phyloP scores from a whole-genome alignment of 352 stramenopile genomes.

The Phytophthora hybrid region DNA sequence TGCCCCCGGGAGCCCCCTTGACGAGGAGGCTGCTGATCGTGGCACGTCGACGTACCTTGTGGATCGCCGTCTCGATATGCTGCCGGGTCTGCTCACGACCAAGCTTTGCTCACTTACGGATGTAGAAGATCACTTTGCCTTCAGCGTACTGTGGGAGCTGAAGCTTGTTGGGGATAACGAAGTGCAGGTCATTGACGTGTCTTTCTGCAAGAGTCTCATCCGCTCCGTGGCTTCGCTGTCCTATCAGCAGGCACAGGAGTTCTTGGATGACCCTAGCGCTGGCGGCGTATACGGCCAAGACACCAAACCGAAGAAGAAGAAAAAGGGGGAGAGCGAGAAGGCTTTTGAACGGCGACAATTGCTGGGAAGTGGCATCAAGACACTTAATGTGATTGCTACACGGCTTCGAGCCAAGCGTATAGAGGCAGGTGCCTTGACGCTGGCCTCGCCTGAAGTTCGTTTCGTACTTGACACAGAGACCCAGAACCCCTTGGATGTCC shows the following conservation, averaged over 20 bases:
- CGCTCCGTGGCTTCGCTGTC: constrained; percentile 96
- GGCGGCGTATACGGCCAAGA: constrained; percentile 53
- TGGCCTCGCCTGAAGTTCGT: constrained; percentile 96
- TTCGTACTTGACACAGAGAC: constrained; percentile 99
- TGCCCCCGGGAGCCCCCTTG: constrained; percentile 91
- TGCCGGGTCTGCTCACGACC: constrained; percentile 96
- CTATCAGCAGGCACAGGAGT: constrained; percentile 97
- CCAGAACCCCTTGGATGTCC: constrained; percentile 98
- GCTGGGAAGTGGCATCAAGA: constrained; percentile 89
- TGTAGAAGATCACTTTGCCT: constrained; percentile 84
- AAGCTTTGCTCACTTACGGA: constrained; percentile 97
- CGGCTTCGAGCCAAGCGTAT: constrained; percentile 95
- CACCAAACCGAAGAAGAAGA: constrained; percentile 44
- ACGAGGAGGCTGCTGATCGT: constrained; percentile 93
- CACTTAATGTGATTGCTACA: constrained; percentile 91
- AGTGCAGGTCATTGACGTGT: constrained; percentile 94
- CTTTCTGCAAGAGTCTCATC: constrained; percentile 99
- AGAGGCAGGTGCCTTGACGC: constrained; percentile 95
- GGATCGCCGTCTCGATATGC: constrained; percentile 99
- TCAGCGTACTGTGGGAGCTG: constrained; percentile 84
- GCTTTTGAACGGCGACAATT: constrained; percentile 50
- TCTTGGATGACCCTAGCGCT: constrained; percentile 91
- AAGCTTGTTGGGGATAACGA: constrained; percentile 67
- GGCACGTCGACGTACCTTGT: constrained; percentile 98
- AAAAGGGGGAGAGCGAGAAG: constrained; percentile 47